phyloP scores from a whole-genome alignment of 2,329 filamentous ascomycete genomes.

The Metarhizium anisopliae region DNA sequence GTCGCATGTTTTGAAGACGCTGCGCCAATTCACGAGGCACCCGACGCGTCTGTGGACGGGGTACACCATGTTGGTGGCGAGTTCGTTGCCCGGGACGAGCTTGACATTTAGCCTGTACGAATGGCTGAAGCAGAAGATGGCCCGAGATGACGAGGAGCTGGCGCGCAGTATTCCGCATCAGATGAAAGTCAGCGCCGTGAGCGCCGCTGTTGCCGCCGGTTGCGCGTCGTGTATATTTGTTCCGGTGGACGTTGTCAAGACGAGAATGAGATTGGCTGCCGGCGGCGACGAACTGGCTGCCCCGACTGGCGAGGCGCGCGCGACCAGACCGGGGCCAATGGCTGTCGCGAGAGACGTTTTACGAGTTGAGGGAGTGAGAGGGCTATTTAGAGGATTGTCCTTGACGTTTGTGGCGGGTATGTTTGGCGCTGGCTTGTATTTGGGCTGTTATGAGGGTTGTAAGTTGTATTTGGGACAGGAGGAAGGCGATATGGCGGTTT shows the following conservation, averaged over 20 bases:
- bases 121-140: conserved; percentile 3
- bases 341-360: conserved; percentile 1
- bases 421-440: conserved; percentile 3
- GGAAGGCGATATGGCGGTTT: neutral
- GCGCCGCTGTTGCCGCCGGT: conserved; percentile 8
- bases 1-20: neutral
- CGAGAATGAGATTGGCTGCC: conserved; percentile 11
- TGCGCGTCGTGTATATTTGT: conserved; percentile 8
- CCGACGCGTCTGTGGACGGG: conserved; percentile 7
- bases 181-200: conserved; percentile 4
- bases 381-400: conserved; percentile 4
- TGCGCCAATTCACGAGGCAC: conserved; percentile 2
- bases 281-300: neutral
- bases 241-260: conserved; percentile 12
- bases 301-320: neutral
- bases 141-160: neutral
- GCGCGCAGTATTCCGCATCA: neutral
- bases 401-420: conserved; percentile 4
- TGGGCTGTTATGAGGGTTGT: conserved; percentile 6
- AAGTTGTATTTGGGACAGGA: conserved; percentile 3
- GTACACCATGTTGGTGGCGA: conserved; percentile 7
- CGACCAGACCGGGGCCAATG: neutral
- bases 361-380: conserved; percentile 1
- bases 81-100: conserved; percentile 6
- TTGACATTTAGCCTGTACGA: conserved; percentile 8